Evolutionary conservation across 2,329 filamentous ascomycete genomes (phyloP), one percentile per base, ranked within the genome.

Genomic region (Phaeosphaeriaceae sp.): DNA sequence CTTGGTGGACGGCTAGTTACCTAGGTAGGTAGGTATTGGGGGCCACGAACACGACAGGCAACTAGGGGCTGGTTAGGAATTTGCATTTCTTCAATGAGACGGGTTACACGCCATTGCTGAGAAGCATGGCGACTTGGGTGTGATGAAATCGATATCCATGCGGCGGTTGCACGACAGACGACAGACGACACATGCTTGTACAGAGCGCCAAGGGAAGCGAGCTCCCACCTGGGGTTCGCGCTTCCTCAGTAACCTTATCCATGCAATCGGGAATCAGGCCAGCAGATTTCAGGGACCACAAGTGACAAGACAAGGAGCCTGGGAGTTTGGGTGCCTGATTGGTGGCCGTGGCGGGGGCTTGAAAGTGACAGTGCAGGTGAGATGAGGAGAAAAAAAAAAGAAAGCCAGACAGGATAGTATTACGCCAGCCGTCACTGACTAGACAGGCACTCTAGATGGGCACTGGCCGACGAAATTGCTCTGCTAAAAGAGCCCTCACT

Each of bases 231-330:
- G 58, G 41, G 45, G 64, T 63, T 65, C 63, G 64, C 58, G 64
- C 59, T 58, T 54, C 50, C 37, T 50, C 43, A 52, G 12, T 56
- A 71, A 66, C 67, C 65, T 72, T 69, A 71, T 67, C 68, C 68
- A 66, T 58, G 49, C 52, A 32, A 20, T 52, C 54, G 68, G 68
- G 67, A 32, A 20, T 52, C 54, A 68, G 68, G 67, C 62, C 67
- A 63, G 44, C 60, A 56, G 52, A 50, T 54, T 54, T 61, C 61
- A 66, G 64, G 66, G 60, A 65, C 65, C 61, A 68, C 48, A 60
- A 60, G 54, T 37, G 50, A 34, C 47, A 47, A 46, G 30, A 51
- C 48, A 46, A 55, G 48, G 54, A 6, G 35, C 20, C 35, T 13
- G 20, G 13, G 35, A 20, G 37, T 7, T 16, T 12, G n/a, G 15